A percentile compares a stretch with the other conserved stretches of the same genome.
Evolutionary conservation across 306 rosid genomes (phyloP).

Genomic region (Cicer pinnatifidum): DNA sequence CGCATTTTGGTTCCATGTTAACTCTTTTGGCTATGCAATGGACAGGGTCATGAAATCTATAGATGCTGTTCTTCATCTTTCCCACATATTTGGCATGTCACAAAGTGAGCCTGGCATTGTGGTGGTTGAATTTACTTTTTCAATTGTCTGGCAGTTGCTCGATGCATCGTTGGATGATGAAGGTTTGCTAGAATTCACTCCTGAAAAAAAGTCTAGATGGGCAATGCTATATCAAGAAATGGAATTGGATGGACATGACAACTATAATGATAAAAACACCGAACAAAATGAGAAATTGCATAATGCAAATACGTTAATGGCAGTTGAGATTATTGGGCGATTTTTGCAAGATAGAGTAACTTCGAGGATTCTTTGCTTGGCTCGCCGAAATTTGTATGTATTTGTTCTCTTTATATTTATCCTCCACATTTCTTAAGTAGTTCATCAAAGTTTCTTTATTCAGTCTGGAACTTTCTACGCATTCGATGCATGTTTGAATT

Average conservation of each 20-base stretch:
- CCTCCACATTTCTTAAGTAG: slow-evolving; percentile 10
- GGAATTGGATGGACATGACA: slow-evolving; percentile 67
- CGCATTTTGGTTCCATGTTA: slow-evolving; percentile 37
- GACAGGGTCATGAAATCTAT: slow-evolving; percentile 84
- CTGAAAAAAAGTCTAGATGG: slow-evolving; percentile 79
- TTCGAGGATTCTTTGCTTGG: slow-evolving; percentile 77
- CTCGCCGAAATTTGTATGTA: slow-evolving; percentile 75
- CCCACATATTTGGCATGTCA: slow-evolving; percentile 65
- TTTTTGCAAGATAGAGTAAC: slow-evolving; percentile 72
- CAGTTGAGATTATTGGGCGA: slow-evolving; percentile 78
- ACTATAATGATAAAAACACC: slow-evolving; percentile 58
- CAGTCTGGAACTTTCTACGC: slow-evolving; percentile 19
- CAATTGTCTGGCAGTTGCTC: slow-evolving; percentile 84
- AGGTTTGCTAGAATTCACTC: slow-evolving; percentile 71
- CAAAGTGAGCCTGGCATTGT: slow-evolving; percentile 80
- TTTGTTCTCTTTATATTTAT: slow-evolving; percentile 30
- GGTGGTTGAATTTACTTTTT: slow-evolving; percentile 82
- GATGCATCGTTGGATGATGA: slow-evolving; percentile 90
- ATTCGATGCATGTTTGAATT: background rate
- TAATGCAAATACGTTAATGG: slow-evolving; percentile 67
- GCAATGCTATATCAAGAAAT: slow-evolving; percentile 64
- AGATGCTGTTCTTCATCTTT: slow-evolving; percentile 76
- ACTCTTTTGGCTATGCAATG: slow-evolving; percentile 46
- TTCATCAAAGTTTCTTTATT: slow-evolving; percentile 22
- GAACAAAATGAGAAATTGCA: slow-evolving; percentile 62